These are phyloP conservation scores for Erucastrum elatum DNA, from an alignment of 345 rosid species.

Conservation along the genomic window DNA sequence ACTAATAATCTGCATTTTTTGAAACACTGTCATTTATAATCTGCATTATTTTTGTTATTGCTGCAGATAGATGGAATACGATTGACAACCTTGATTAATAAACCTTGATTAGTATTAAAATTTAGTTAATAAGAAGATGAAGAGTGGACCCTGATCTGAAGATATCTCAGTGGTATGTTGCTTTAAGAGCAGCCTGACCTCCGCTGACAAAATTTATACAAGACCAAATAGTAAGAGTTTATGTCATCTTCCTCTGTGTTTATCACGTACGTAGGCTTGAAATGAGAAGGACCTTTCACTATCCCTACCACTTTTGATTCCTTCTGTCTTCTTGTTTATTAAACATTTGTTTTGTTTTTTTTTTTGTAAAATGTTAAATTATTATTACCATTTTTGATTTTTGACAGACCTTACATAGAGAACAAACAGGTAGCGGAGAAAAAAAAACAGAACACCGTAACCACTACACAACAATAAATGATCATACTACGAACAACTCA, in stretches of 20 bases:
- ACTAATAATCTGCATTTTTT: not conserved
- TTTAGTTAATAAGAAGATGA: not conserved
- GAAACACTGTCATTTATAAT: no score
- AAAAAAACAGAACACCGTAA: no score
- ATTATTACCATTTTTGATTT: no score
- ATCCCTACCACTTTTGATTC: constrained; percentile 29
- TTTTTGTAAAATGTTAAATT: no score
- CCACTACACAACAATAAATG: no score
- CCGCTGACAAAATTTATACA: constrained; percentile 31
- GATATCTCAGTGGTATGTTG: constrained; percentile 42
- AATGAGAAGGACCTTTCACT: constrained; percentile 34
- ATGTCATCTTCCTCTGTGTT: constrained; percentile 41
- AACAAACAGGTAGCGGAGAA: no score
- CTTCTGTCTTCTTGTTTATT: constrained; percentile 31
- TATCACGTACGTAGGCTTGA: constrained; percentile 36
- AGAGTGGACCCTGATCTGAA: constrained; percentile 18
- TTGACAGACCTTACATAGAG: no score
- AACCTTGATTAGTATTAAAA: not conserved
- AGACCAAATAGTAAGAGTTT: constrained; percentile 19
- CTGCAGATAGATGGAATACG: constrained; percentile 27
- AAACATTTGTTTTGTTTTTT: not conserved
- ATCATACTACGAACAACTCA: no score
- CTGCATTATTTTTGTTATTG: not conserved
- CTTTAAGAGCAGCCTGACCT: constrained; percentile 42
- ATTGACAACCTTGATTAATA: constrained; percentile 34